Evolutionary conservation across 2,329 filamentous ascomycete genomes (phyloP).

Genomic region (Hymenoscyphus repandus): DNA sequence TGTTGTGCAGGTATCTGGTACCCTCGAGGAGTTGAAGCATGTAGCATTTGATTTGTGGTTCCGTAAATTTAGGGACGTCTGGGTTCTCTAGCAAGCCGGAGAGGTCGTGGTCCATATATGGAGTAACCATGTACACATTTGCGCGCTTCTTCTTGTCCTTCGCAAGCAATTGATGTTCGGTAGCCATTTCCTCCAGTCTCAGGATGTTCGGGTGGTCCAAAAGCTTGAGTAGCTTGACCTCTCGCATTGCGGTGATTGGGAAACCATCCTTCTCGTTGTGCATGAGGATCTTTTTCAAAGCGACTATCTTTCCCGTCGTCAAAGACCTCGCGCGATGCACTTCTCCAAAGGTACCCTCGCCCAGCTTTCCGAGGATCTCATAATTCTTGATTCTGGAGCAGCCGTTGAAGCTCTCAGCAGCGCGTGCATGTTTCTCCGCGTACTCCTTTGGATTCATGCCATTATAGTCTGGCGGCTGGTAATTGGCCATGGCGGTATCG

Average conservation of each 20-base stretch:
- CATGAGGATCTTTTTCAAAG: conserved; percentile 98
- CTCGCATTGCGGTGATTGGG: conserved; percentile 93
- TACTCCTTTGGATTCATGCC: conserved; percentile 49
- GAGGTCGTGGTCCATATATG: conserved; percentile 99
- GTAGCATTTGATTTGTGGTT: conserved; percentile 96
- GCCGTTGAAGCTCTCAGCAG: conserved; percentile 64
- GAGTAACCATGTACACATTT: conserved; percentile 97
- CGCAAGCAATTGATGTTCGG: conserved; percentile 60
- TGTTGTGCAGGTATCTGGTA: conserved; percentile 83
- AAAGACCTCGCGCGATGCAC: conserved; percentile 84
- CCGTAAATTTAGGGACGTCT: conserved; percentile 70
- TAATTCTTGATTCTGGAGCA: conserved; percentile 82
- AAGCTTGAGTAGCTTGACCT: conserved; percentile 96
- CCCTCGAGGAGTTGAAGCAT: conserved; percentile 90
- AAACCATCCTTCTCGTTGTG: conserved; percentile 99
- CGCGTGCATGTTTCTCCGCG: conserved; percentile 45
- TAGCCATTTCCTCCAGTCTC: conserved; percentile 89
- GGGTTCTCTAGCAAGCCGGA: conserved; percentile 95
- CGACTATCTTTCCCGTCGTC: conserved; percentile 69
- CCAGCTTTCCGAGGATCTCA: conserved; percentile 75
- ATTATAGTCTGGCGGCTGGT: conserved; percentile 19
- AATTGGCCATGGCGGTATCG: conserved; percentile 1
- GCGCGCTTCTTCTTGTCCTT: conserved; percentile 72
- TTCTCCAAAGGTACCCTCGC: conserved; percentile 96
- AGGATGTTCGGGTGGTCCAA: conserved; percentile 88